These are phyloP conservation scores for Neurospora tetraspora DNA, from an alignment of 495 filamentous ascomycete species.

Conservation along the genomic window DNA sequence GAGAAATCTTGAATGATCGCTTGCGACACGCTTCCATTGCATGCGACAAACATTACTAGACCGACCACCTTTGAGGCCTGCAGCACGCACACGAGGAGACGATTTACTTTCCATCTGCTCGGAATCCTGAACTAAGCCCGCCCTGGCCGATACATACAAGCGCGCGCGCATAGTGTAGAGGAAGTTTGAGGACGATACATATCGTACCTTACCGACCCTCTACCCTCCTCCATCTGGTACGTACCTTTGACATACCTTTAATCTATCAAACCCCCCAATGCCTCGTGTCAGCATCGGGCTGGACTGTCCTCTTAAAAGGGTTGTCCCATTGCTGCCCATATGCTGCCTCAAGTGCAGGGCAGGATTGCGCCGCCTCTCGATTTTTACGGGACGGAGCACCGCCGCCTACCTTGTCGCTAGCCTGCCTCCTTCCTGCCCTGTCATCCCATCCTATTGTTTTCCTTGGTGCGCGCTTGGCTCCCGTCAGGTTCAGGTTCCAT, in stretches of 20 bases:
- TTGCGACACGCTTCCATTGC: background rate
- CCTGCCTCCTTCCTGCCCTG: background rate
- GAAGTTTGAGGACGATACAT: background rate
- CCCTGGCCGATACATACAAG: background rate
- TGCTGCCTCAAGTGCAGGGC: background rate
- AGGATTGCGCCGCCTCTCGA: conserved; percentile 16
- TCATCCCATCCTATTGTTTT: conserved; percentile 15
- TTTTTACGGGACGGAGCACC: conserved; percentile 17
- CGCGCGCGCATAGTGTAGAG: background rate
- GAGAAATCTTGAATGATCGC: background rate
- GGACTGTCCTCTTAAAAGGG: background rate
- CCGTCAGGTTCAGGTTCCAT: background rate
- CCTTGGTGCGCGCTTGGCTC: conserved; percentile 6
- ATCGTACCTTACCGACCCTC: background rate
- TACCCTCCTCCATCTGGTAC: background rate
- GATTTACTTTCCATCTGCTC: background rate
- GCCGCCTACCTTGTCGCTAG: background rate
- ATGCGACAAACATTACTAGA: background rate
- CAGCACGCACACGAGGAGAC: background rate
- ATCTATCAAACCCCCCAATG: background rate
- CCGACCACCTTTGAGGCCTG: background rate
- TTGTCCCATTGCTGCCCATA: background rate
- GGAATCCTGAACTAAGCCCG: background rate
- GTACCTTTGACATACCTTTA: background rate
- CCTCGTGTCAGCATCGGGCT: background rate